Evolutionary conservation across 148 eudicot species (phyloP).

Genomic region (Vaccinium corymbosum): DNA sequence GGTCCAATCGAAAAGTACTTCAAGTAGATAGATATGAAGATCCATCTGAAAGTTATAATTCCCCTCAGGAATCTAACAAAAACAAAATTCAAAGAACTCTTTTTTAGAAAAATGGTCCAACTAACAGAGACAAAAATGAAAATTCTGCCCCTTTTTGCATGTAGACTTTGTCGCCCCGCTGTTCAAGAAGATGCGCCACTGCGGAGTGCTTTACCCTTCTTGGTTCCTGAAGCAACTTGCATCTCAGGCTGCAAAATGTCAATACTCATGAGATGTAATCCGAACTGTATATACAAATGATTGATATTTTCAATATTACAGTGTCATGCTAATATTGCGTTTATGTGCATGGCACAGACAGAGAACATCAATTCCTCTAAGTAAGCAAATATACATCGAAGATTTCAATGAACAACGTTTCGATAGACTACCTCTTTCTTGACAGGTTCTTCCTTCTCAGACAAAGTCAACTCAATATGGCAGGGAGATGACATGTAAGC

Average conservation of each 20-base stretch:
- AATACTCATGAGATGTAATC: neutral
- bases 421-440: slow-evolving; percentile 42
- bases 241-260: slow-evolving; percentile 38
- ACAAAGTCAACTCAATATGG: slow-evolving; percentile 51
- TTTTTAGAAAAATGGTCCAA: neutral
- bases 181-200: slow-evolving; percentile 22
- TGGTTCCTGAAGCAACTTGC: slow-evolving; percentile 45
- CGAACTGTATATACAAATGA: neutral
- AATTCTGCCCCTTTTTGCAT: neutral
- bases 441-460: slow-evolving; percentile 61
- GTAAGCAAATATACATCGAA: neutral
- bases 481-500: slow-evolving; percentile 68
- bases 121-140: neutral
- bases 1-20: neutral
- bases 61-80: neutral
- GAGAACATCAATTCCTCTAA: neutral
- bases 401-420: neutral
- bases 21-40: neutral
- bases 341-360: neutral
- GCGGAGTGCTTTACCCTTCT: slow-evolving; percentile 29
- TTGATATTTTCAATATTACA: neutral
- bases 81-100: neutral
- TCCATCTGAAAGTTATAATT: neutral
- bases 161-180: neutral
- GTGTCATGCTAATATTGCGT: neutral